phyloP scores from a whole-genome alignment of 2,329 filamentous ascomycete genomes.

The Aureobasidium mangrovei region DNA sequence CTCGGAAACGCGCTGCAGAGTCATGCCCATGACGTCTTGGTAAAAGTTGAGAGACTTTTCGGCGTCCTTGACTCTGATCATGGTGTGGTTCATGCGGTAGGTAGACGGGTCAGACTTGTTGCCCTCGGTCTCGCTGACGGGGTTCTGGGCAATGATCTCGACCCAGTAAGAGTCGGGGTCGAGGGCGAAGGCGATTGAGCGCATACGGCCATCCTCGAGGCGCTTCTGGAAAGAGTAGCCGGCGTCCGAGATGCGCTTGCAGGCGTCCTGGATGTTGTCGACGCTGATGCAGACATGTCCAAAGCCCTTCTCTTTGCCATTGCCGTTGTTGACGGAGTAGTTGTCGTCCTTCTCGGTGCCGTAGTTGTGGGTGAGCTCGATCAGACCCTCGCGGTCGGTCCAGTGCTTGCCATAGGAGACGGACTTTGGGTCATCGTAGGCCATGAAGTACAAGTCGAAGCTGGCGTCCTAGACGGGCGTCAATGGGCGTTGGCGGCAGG shows the following conservation, averaged over 20 bases:
- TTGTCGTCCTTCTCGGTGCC: conserved; percentile 78
- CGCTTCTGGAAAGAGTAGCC: conserved; percentile 96
- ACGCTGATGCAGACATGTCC: conserved; percentile 73
- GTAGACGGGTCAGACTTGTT: conserved; percentile 63
- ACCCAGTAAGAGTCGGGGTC: conserved; percentile 50
- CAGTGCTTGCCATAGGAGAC: conserved; percentile 66
- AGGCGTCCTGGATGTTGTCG: conserved; percentile 71
- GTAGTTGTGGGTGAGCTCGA: conserved; percentile 79
- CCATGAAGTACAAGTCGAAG: conserved; percentile 93
- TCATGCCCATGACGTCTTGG: conserved; percentile 82
- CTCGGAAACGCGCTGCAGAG: conserved; percentile 63
- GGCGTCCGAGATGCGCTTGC: conserved; percentile 78
- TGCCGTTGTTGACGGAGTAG: conserved; percentile 80
- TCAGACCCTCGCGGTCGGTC: conserved; percentile 64
- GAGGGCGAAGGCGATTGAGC: conserved; percentile 78
- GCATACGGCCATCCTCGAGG: conserved; percentile 78
- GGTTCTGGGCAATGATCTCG: conserved; percentile 68
- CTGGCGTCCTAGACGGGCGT: conserved; percentile 53
- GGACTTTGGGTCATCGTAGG: conserved; percentile 69
- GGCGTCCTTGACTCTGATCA: conserved; percentile 78
- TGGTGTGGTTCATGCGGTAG: conserved; percentile 63
- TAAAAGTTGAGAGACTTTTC: conserved; percentile 42
- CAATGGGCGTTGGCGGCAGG: too few relatives aligned
- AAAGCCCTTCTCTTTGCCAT: conserved; percentile 75
- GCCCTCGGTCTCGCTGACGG: conserved; percentile 61